phyloP scores from a whole-genome alignment of 2,329 filamentous ascomycete species.

The Colletotrichum scovillei region DNA sequence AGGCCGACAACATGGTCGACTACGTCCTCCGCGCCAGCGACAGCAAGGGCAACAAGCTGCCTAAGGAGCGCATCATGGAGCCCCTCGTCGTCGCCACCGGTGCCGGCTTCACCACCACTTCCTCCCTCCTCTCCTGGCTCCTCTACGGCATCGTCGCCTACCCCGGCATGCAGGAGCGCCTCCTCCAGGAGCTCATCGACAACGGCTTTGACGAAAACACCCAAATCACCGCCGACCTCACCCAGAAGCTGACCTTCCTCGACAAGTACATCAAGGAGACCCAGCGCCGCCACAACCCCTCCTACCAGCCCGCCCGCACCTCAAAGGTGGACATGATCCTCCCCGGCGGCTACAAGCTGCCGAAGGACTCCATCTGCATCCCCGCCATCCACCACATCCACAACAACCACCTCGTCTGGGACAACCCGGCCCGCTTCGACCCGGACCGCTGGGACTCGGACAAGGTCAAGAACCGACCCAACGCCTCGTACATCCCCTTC shows the following conservation, averaged over 20 bases:
- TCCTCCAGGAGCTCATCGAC: slow-evolving; percentile 69
- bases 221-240: slow-evolving; percentile 58
- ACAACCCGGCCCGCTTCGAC: slow-evolving; percentile 67
- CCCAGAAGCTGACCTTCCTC: slow-evolving; percentile 60
- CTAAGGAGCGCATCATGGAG: slow-evolving; percentile 51
- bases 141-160: slow-evolving; percentile 65
- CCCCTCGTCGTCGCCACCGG: slow-evolving; percentile 62
- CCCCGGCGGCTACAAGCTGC: slow-evolving; percentile 68
- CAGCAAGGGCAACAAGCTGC: slow-evolving; percentile 64
- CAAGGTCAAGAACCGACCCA: slow-evolving; percentile 61
- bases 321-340: slow-evolving; percentile 66
- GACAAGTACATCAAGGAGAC: slow-evolving; percentile 72
- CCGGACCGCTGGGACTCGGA: slow-evolving; percentile 70
- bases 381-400: slow-evolving; percentile 62
- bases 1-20: slow-evolving; percentile 59
- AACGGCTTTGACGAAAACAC: slow-evolving; percentile 56
- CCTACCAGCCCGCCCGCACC: slow-evolving; percentile 70
- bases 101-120: slow-evolving; percentile 71
- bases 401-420: slow-evolving; percentile 67
- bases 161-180: slow-evolving; percentile 64
- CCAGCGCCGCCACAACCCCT: slow-evolving; percentile 69
- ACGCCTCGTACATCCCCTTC: slow-evolving; percentile 68
- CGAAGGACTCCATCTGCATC: slow-evolving; percentile 64
- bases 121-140: slow-evolving; percentile 68
- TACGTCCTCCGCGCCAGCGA: slow-evolving; percentile 66